Base-by-base conservation (phyloP, 2,329 filamentous ascomycete genomes). In the Ceratocystis harringtonii region DNA sequence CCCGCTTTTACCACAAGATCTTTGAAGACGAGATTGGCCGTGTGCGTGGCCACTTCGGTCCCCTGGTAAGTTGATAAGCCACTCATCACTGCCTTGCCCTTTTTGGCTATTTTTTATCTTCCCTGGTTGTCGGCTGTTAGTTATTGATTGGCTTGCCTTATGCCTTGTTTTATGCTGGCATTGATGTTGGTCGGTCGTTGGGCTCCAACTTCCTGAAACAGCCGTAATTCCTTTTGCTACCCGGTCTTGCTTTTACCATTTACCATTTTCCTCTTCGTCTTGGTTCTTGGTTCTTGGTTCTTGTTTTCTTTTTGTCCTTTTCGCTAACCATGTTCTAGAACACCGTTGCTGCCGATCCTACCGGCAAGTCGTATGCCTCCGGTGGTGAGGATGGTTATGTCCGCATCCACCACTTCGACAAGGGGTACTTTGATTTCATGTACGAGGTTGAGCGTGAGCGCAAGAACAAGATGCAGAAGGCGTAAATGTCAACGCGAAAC, bases 351-450 rank as follows among this genome's bases (percentile, higher is more conserved):
- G 90, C 90, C 67, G 90, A 96, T 77, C 94, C 94, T 36, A 87
- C 87, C 68, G 94, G 94, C 73, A 92, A 88, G 74, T 86, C 90
- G 72, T 99, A 99, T 78, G 92, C 91, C 73, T 92, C 88, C 73
- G 94, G 94, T 71, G 92, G 92, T 78, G 94, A 99, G 80, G 94
- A 99, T 77, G 94, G 94, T 73, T 99, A 99, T 79, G 92, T 99
- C 70, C 89, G 94, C 73, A 87, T 97, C 71, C 94, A 99, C 79
- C 90, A 96, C 78, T 99, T 99, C 78, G 94, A 99, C 80, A 95
- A 95, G 82, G 84, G 88, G 69, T 99, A 96, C 82, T 97, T 94
- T 76, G 94, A 99, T 78, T 99, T 99, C 80, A 84, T 89, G 81
- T 99, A 96, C 77, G 94, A 99, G 82, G 94, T 97, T 68, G 94